Evolutionary conservation across 495 filamentous ascomycete genomes (phyloP), one percentile per base, ranked within the genome.

Genomic region (Trichoderma erinaceum): DNA sequence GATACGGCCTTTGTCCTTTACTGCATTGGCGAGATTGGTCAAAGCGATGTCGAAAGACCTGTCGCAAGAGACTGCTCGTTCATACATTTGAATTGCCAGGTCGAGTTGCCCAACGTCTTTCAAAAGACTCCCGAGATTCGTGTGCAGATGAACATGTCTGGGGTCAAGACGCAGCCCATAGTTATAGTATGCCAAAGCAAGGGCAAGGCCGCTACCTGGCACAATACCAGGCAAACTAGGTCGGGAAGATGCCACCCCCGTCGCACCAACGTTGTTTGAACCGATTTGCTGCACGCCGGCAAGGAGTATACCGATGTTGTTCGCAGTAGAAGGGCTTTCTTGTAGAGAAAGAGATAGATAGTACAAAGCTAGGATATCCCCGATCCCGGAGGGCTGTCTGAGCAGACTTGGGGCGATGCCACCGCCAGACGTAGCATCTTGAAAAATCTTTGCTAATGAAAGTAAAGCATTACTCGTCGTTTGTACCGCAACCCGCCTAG

Each of bases 221-320:
- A 89, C 79, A 65, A 97, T 88, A 3, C 95, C 95, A 16, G 92
- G 89, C 64, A 95, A 89, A 41, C 83, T 79, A 41, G 84, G 81
- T 61, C 52, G 66, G 18, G 46, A 15, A 12, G 32, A 3, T 7
- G 35, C 32, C 35, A 12, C 7, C 66, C 10, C 29, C 41, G 46
- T 15, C 1, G 38, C 16, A 41, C 4, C 44, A 3, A 73, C 44
- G 67, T 63, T 69, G 27, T 75, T 79, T 70, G 85, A 75, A 8
- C 85, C 79, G 43, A 87, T 84, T 71, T 96, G 92, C 70, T 97
- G 95, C 21, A 99, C 90, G 63, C 95, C 92, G 2, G 95, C 96
- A 38, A 99, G 85, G 41, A 99, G 81, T 66, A 99, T 99, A 5
- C 95, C 95, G 52, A 99, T 96, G 75, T 99, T 99, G 73, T 99